Conservation (phyloP, 202 grass and related monocot genomes). For the Cymbopogon flexuosus region DNA sequence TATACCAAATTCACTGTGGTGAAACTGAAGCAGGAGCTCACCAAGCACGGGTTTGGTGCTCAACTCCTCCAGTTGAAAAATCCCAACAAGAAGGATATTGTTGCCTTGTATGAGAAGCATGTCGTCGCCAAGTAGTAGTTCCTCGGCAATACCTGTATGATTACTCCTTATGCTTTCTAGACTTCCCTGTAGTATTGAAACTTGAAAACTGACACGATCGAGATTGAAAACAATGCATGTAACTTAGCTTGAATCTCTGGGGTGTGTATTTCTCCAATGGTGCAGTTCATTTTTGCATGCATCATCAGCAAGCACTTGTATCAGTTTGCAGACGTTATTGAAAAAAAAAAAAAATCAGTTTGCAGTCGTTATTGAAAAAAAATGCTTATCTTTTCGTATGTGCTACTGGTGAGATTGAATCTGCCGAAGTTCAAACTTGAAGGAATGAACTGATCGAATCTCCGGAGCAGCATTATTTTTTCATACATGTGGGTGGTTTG, state of each 20-base stretch:
- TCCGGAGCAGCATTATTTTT: neutral
- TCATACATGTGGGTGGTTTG: neutral
- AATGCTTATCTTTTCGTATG: neutral
- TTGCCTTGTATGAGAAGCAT: constrained; percentile 84
- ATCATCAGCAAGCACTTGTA: neutral
- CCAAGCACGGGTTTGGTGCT: constrained; percentile 82
- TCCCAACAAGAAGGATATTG: constrained; percentile 90
- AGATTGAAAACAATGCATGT: constrained; percentile 11
- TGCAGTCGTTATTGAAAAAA: neutral
- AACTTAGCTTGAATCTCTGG: neutral
- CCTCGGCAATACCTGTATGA: neutral
- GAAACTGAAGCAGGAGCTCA: constrained; percentile 85
- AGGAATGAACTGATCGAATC: neutral
- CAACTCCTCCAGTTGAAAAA: constrained; percentile 83
- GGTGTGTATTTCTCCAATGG: constrained; percentile 15
- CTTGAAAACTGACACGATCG: neutral
- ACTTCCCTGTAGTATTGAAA: neutral
- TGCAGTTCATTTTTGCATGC: constrained; percentile 12
- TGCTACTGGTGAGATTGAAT: neutral
- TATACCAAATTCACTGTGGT: constrained; percentile 67
- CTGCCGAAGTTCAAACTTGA: neutral
- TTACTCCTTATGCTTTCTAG: neutral
- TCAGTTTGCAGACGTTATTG: neutral
- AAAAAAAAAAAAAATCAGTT: neutral
- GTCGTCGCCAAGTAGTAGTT: constrained; percentile 43